Evolutionary conservation across 2,329 filamentous ascomycete species (phyloP).

Genomic region (Colletotrichum coccodes): DNA sequence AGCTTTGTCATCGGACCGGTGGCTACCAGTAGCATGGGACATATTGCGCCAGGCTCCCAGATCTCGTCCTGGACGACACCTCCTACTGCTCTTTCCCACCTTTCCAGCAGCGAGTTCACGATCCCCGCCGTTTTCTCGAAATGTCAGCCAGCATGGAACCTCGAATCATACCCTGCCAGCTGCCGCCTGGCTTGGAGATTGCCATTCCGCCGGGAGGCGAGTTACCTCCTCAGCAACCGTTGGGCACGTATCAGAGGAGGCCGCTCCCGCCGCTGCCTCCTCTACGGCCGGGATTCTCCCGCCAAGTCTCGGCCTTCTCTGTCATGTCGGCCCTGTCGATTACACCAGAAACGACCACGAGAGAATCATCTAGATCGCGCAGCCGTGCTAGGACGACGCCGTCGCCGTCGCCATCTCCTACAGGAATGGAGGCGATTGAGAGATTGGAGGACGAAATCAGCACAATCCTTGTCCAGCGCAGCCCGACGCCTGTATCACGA

Average conservation of each 20-base stretch:
- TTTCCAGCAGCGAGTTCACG: neutral
- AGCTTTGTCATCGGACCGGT: slow-evolving; percentile 24
- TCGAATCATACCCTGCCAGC: slow-evolving; percentile 24
- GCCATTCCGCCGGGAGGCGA: slow-evolving; percentile 32
- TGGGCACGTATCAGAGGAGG: slow-evolving; percentile 37
- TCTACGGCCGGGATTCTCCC: slow-evolving; percentile 9
- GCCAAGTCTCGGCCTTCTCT: slow-evolving; percentile 18
- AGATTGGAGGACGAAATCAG: slow-evolving; percentile 23
- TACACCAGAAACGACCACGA: slow-evolving; percentile 2
- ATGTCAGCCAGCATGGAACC: slow-evolving; percentile 23
- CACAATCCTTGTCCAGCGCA: slow-evolving; percentile 24
- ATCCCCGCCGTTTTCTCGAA: neutral
- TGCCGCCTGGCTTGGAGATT: slow-evolving; percentile 35
- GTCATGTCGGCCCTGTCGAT: slow-evolving; percentile 6
- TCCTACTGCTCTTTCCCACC: neutral
- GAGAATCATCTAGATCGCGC: slow-evolving; percentile 14
- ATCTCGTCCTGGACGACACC: slow-evolving; percentile 12
- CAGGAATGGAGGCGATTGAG: slow-evolving; percentile 6
- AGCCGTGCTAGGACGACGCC: slow-evolving; percentile 18
- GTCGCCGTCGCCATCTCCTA: slow-evolving; percentile 9
- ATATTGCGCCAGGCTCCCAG: slow-evolving; percentile 30
- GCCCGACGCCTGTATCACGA: neutral
- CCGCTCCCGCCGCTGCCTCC: slow-evolving; percentile 39
- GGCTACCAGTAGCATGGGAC: slow-evolving; percentile 28
- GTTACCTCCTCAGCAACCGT: slow-evolving; percentile 33